Evolutionary conservation across 2,329 filamentous ascomycete species (phyloP).

Genomic region (Neofusicoccum sp.): DNA sequence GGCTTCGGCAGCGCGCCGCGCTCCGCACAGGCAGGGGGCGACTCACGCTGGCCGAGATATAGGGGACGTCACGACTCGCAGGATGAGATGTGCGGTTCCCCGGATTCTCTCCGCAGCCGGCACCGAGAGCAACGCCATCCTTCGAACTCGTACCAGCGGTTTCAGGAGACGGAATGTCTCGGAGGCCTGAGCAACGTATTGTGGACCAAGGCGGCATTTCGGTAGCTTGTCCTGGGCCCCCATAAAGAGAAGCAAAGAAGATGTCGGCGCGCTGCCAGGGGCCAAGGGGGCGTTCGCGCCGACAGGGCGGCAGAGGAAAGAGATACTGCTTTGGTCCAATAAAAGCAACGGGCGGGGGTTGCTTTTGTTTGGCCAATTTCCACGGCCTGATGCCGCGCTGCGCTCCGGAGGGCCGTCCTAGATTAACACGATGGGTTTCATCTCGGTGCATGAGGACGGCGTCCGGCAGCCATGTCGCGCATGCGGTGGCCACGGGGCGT

Average conservation of each 20-base stretch:
- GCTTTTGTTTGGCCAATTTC: conserved; percentile 15
- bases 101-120: conserved; percentile 4
- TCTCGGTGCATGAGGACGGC: conserved; percentile 3
- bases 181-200: not conserved
- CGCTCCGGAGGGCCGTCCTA: not conserved
- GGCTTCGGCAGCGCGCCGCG: not conserved
- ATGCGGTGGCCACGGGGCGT: not conserved
- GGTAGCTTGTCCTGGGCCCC: not conserved
- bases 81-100: not conserved
- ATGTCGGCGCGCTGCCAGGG: not conserved
- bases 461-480: not conserved
- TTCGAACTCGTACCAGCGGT: not conserved
- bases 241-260: no score
- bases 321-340: not conserved
- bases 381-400: not conserved
- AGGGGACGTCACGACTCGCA: not conserved
- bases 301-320: conserved; percentile 1
- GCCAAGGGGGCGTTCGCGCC: not conserved
- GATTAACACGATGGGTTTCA: conserved; percentile 4
- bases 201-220: conserved; percentile 9
- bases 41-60: not conserved
- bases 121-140: conserved; percentile 3
- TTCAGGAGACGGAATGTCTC: not conserved
- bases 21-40: not conserved
- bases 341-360: not conserved